A percentile compares a stretch with the other conserved stretches of the same genome.
These are phyloP conservation scores for Sugiyamaella floridensis DNA, from an alignment of 805 yeast species.

Conservation along the genomic window DNA sequence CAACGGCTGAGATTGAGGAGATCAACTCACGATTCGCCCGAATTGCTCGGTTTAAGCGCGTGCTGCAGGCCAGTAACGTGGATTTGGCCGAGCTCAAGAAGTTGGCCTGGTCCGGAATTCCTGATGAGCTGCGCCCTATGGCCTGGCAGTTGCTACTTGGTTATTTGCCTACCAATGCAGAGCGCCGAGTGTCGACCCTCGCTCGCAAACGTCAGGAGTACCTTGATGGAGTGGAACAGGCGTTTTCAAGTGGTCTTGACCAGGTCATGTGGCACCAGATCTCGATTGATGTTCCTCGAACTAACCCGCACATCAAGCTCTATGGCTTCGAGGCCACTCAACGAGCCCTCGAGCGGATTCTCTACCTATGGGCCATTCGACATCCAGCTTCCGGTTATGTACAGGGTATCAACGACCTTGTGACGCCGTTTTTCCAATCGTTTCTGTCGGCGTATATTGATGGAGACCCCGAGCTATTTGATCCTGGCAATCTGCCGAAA, in stretches of 20 bases:
- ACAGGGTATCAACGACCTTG: slow-evolving; percentile 92
- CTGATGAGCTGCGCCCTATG: slow-evolving; percentile 67
- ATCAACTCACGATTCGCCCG: slow-evolving; percentile 55
- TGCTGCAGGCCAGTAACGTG: slow-evolving; percentile 48
- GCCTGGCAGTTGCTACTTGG: slow-evolving; percentile 90
- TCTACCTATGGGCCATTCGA: slow-evolving; percentile 90
- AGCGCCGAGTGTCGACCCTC: slow-evolving; percentile 63
- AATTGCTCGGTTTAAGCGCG: slow-evolving; percentile 57
- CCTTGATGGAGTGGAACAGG: slow-evolving; percentile 61
- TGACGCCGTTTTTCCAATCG: slow-evolving; percentile 87
- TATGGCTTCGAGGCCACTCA: slow-evolving; percentile 69
- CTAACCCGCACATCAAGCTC: slow-evolving; percentile 75
- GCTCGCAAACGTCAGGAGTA: slow-evolving; percentile 82
- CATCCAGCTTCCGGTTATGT: slow-evolving; percentile 98
- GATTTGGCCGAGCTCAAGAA: slow-evolving; percentile 65
- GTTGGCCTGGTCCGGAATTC: slow-evolving; percentile 92
- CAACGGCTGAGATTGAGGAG: slow-evolving; percentile 44
- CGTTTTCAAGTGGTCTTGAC: slow-evolving; percentile 56
- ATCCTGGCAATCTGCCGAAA: slow-evolving; percentile 54
- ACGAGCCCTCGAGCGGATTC: slow-evolving; percentile 65
- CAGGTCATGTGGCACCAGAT: slow-evolving; percentile 91
- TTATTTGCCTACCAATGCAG: slow-evolving; percentile 78
- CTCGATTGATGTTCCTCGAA: slow-evolving; percentile 88
- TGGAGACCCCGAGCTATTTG: slow-evolving; percentile 47
- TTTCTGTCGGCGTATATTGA: slow-evolving; percentile 64